Conservation (phyloP, 2,329 filamentous ascomycete genomes). For the Cytospora piceicola region DNA sequence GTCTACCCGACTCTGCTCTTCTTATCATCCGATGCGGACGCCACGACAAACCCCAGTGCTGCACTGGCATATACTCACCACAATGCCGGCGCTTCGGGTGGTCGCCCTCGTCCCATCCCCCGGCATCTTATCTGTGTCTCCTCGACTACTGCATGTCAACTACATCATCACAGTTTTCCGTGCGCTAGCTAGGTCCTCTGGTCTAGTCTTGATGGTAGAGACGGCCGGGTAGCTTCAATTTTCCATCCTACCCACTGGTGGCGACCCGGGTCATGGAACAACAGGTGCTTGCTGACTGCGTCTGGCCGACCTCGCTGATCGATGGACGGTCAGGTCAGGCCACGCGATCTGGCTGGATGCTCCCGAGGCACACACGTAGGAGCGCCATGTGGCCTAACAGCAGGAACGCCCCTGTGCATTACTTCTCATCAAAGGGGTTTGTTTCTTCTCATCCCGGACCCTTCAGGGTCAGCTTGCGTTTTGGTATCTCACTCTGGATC, state of each 20-base stretch:
- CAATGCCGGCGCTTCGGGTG: neutral
- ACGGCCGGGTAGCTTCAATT: neutral
- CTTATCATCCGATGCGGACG: neutral
- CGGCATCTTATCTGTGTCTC: neutral
- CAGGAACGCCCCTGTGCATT: neutral
- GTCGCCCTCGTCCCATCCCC: neutral
- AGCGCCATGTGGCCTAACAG: neutral
- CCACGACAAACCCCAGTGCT: neutral
- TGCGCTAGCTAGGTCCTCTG: too few relatives aligned
- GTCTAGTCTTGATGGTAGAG: neutral
- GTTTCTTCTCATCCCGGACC: too few relatives aligned
- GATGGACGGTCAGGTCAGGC: neutral
- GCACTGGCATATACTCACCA: neutral
- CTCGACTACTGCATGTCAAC: neutral
- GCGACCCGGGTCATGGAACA: neutral
- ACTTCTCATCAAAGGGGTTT: neutral
- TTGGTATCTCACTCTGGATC: neutral
- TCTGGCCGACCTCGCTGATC: neutral
- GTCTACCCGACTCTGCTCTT: neutral
- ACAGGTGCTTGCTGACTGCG: neutral
- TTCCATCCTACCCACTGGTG: neutral
- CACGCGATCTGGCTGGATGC: neutral
- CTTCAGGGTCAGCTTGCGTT: neutral
- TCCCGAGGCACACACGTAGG: neutral
- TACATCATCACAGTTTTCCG: neutral